A percentile compares a stretch with the other conserved stretches of the same genome.
phyloP scores from a whole-genome alignment of 2,329 filamentous ascomycete genomes.

The Diaporthe sp. region DNA sequence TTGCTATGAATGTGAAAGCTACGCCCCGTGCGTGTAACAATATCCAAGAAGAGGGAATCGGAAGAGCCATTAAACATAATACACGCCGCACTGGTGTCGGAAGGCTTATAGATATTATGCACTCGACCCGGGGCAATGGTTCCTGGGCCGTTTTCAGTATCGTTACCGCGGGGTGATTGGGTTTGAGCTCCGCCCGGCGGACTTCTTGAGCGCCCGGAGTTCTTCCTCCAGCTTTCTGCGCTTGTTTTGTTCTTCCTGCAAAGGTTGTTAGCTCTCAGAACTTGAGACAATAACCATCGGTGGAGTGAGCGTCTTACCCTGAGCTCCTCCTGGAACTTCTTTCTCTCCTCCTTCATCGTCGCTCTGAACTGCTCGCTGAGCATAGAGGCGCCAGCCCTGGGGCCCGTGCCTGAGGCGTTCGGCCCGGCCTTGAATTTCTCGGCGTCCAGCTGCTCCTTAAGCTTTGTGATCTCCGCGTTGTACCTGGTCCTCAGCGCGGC shows the following conservation, averaged over 20 bases:
- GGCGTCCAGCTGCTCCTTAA: slow-evolving; percentile 65
- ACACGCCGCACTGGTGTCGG: slow-evolving; percentile 29
- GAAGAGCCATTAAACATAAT: slow-evolving; percentile 28
- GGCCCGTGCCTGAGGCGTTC: slow-evolving; percentile 48
- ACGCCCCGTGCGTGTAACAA: slow-evolving; percentile 1
- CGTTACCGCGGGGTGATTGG: slow-evolving; percentile 55
- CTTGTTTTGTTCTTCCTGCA: slow-evolving; percentile 63
- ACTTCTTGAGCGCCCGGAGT: slow-evolving; percentile 57
- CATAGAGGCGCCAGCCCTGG: slow-evolving; percentile 61
- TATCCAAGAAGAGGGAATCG: slow-evolving; percentile 36
- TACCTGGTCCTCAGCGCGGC: slow-evolving; percentile 52
- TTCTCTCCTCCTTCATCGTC: slow-evolving; percentile 69
- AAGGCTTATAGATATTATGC: slow-evolving; percentile 30
- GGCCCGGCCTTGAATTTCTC: slow-evolving; percentile 59
- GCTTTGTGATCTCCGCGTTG: slow-evolving; percentile 56
- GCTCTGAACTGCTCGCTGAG: slow-evolving; percentile 69
- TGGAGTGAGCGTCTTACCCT: slow-evolving; percentile 53
- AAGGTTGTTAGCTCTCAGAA: slow-evolving; percentile 46
- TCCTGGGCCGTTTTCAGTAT: slow-evolving; percentile 7
- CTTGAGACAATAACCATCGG: background rate
- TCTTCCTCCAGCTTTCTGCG: slow-evolving; percentile 65
- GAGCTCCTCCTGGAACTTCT: slow-evolving; percentile 68
- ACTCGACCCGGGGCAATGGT: background rate
- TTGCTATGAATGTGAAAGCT: slow-evolving; percentile 25
- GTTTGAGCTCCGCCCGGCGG: slow-evolving; percentile 57